Percentiles rank a stretch among this genome's conserved stretches.
Conservation (phyloP, 352 stramenopile genomes). For the Pseudoperonospora humuli region DNA sequence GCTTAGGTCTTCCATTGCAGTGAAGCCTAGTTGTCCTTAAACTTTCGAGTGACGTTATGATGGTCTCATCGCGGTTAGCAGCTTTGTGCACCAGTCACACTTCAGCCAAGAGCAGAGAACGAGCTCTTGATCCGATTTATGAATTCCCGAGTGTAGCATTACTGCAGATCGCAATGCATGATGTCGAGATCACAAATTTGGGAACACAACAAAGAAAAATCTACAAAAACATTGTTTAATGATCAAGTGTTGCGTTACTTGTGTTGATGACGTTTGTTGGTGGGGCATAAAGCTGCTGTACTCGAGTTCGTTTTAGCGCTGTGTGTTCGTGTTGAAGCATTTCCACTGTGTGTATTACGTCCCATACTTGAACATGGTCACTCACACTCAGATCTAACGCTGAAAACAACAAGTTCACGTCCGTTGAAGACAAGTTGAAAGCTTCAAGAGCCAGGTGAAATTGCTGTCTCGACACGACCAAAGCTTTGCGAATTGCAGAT, state of each 20-base stretch:
- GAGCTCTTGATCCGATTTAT: no score
- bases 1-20: conserved; percentile 34
- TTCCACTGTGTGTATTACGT: no score
- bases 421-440: no score
- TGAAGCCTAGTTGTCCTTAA: conserved; percentile 5
- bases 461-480: no score
- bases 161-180: conserved; percentile 19
- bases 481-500: no score
- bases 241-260: conserved; percentile 1
- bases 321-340: no score
- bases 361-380: no score
- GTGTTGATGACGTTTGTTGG: conserved; percentile 28
- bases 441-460: no score
- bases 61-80: conserved; percentile 19
- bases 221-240: conserved; percentile 5
- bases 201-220: conserved; percentile 10
- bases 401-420: no score
- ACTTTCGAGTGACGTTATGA: conserved; percentile 16
- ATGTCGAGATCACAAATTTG: conserved; percentile 1
- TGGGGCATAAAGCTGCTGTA: neutral
- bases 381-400: no score
- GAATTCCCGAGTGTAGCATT: conserved; percentile 7
- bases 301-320: no score
- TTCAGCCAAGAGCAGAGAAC: conserved; percentile 1
- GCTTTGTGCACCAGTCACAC: conserved; percentile 7